A percentile compares a stretch with the other conserved stretches of the same genome.
phyloP scores from a whole-genome alignment of 805 yeast species.

The Millerago galiae region DNA sequence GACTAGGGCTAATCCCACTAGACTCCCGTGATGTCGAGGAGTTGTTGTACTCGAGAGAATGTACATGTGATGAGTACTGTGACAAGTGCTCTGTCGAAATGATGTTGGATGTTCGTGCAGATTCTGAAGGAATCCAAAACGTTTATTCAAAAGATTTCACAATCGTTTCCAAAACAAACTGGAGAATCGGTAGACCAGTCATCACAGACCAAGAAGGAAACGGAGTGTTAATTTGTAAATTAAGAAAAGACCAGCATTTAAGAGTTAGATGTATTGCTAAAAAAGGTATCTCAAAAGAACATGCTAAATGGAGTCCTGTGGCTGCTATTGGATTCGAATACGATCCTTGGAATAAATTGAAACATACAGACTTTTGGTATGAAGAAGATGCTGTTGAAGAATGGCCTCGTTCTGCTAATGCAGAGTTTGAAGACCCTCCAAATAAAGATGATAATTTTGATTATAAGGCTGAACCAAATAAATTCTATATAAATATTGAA shows the following conservation, averaged over 20 bases:
- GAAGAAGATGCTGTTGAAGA: constrained; percentile 83
- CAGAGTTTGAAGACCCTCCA: constrained; percentile 96
- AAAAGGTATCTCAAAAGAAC: constrained; percentile 96
- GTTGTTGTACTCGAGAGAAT: constrained; percentile 84
- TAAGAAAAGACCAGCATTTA: constrained; percentile 88
- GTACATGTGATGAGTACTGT: constrained; percentile 97
- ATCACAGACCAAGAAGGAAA: constrained; percentile 65
- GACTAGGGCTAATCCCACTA: constrained; percentile 88
- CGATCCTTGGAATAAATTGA: constrained; percentile 97
- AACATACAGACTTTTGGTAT: constrained; percentile 95
- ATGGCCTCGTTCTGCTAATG: constrained; percentile 88
- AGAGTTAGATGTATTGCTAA: constrained; percentile 89
- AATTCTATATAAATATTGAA: constrained; percentile 85
- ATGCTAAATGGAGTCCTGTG: constrained; percentile 97
- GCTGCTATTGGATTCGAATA: constrained; percentile 95
- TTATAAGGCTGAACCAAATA: constrained; percentile 71
- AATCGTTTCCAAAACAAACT: constrained; percentile 33
- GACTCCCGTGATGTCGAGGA: constrained; percentile 79
- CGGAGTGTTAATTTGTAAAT: constrained; percentile 88
- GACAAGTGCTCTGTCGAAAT: constrained; percentile 89
- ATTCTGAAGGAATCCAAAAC: constrained; percentile 79
- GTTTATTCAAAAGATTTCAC: constrained; percentile 81
- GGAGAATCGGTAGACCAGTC: constrained; percentile 76
- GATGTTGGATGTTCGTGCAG: constrained; percentile 82
- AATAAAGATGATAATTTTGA: constrained; percentile 82